phyloP scores from a whole-genome alignment of 495 filamentous ascomycete genomes.

The Aspergillus hancockii region DNA sequence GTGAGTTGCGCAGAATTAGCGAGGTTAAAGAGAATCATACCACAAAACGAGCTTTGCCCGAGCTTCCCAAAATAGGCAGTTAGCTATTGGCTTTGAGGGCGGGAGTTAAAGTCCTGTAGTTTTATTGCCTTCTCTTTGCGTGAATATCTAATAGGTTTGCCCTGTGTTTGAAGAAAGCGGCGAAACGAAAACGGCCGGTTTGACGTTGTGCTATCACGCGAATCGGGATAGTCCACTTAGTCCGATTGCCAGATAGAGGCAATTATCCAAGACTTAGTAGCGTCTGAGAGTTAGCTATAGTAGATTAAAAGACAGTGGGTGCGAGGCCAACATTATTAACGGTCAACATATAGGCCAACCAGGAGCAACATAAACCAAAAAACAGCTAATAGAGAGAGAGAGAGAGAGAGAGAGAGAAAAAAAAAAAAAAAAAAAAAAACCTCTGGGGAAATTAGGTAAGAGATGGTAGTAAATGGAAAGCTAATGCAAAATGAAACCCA shows the following conservation, averaged over 20 bases:
- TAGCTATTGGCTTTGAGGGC: conserved; percentile 6
- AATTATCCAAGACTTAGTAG: conserved; percentile 8
- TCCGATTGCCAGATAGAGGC: conserved; percentile 2
- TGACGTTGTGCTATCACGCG: conserved; percentile 12
- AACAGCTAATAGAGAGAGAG: background rate
- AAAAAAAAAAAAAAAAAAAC: conserved; percentile 9
- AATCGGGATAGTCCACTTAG: conserved; percentile 5
- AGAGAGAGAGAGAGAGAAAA: background rate
- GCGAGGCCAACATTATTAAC: background rate
- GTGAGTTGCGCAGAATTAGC: conserved; percentile 1
- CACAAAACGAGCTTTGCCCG: background rate
- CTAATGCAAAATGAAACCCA: conserved; percentile 7
- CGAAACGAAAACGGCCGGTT: background rate
- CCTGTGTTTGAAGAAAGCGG: background rate
- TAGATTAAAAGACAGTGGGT: background rate
- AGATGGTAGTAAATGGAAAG: background rate
- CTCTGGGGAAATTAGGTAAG: conserved; percentile 5
- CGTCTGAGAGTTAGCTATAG: conserved; percentile 11
- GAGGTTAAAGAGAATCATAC: conserved; percentile 5
- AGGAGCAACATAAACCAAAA: background rate
- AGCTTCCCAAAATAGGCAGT: conserved; percentile 15
- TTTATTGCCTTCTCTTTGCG: background rate
- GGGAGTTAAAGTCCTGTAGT: background rate
- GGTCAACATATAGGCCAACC: conserved; percentile 5
- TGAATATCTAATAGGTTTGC: background rate